Base-by-base conservation (phyloP, 2,329 filamentous ascomycete genomes). In the Endoconidiophora laricicola region DNA sequence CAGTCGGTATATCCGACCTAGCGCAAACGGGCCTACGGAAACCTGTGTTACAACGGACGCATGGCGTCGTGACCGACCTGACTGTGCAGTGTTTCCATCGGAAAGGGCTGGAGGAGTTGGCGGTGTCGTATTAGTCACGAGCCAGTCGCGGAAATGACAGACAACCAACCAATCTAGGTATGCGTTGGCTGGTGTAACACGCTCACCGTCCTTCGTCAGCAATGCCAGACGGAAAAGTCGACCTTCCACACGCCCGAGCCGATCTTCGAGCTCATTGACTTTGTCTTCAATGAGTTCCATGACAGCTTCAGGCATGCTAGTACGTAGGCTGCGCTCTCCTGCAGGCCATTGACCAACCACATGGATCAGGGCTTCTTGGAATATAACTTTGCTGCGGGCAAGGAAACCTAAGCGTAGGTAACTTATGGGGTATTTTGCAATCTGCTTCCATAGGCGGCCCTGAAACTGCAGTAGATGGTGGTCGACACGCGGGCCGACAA, bases 231-330 rank as follows among this genome's bases (percentile, higher is more conserved):
- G 76, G 65, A 93, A 93, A 10, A 96, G 74, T 49, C 82, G 81
- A 18, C 79, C 78, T 60, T 95, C 90, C 20, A 91, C 75, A 24
- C 83, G 79, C 36, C 78, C 74, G 55, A 94, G 85, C 6, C 80
- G 73, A 59, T 95, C 87, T 55, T 87, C 83, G 16, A 95, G 71
- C 63, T 95, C 88, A 57, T 94, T 86, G 4, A 91, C 86, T 64
- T 95, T 95, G 65, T 95, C 87, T 63, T 94, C 86, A 54, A 95
- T 93, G 36, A 95, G 73, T 57, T 95, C 87, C 7, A 95, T 70
- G 0, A 95, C 86, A 0, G 75, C 63, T 23, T 81, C 76, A 0
- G 88, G 84, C 39, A 94, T 71, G 26, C 81, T 72, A 54, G 76
- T 73, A 52, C 85, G 79, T 36, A 95, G 74, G 57, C 85, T 85